Evolutionary conservation across 1,139 yeast genomes (phyloP).

Genomic region (Barnettozyma hawaiiensis): DNA sequence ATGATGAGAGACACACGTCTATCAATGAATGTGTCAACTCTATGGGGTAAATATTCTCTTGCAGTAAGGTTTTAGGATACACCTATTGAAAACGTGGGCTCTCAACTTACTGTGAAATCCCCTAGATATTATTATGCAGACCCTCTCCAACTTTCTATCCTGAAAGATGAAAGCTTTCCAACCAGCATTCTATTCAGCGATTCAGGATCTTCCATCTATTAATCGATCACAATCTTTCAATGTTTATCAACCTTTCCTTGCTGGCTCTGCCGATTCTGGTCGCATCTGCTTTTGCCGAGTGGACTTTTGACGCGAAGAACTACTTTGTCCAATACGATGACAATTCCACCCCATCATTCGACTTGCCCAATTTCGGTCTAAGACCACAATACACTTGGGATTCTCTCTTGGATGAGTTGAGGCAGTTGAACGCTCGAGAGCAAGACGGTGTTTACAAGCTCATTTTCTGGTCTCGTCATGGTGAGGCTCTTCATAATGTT

Average conservation of each 20-base stretch:
- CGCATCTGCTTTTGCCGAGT: background rate
- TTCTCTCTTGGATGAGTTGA: conserved; percentile 31
- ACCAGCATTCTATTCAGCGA: too few species aligned
- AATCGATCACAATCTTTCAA: too few species aligned
- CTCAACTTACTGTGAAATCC: too few species aligned
- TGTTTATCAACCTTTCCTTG: background rate
- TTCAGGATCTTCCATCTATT: too few species aligned
- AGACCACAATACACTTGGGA: conserved; percentile 38
- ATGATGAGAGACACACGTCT: too few species aligned
- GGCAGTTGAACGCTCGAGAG: conserved; percentile 35
- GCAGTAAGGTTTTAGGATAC: too few species aligned
- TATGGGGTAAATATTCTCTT: too few species aligned
- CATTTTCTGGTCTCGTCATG: conserved; percentile 59
- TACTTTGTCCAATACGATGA: conserved; percentile 6
- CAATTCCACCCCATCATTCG: conserved; percentile 4
- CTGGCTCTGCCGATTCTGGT: background rate
- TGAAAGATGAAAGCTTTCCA: too few species aligned
- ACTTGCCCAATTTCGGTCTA: conserved; percentile 40
- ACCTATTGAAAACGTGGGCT: too few species aligned
- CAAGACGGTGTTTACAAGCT: conserved; percentile 43
- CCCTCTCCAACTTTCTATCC: too few species aligned
- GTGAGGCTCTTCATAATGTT: conserved; percentile 61
- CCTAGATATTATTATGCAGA: too few species aligned
- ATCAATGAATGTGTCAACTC: too few species aligned
- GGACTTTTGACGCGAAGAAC: background rate